phyloP scores from a whole-genome alignment of 306 rosid species.

The Sphenostylis stenocarpa region DNA sequence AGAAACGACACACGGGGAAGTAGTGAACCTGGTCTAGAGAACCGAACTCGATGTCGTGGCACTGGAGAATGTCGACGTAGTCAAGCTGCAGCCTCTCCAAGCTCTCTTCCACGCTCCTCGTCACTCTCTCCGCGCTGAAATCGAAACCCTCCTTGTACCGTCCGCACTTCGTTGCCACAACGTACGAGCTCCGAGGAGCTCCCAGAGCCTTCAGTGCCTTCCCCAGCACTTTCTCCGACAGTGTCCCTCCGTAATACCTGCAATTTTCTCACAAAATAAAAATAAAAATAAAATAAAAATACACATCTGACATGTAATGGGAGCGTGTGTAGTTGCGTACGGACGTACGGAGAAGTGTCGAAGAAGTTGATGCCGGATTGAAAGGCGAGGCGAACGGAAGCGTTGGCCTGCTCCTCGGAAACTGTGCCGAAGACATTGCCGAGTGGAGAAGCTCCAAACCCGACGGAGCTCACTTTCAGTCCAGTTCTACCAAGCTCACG shows the following conservation, averaged over 20 bases:
- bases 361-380: slow-evolving; percentile 85
- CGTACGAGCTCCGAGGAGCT: slow-evolving; percentile 69
- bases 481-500: slow-evolving; percentile 85
- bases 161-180: slow-evolving; percentile 91
- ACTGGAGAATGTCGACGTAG: slow-evolving; percentile 85
- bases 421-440: slow-evolving; percentile 86
- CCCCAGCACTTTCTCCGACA: slow-evolving; percentile 86
- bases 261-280: not conserved
- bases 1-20: not conserved
- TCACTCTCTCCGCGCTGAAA: slow-evolving; percentile 87
- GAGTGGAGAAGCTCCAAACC: slow-evolving; percentile 96
- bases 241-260: slow-evolving; percentile 82
- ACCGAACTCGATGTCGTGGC: slow-evolving; percentile 95
- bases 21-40: slow-evolving; percentile 67
- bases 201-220: slow-evolving; percentile 69
- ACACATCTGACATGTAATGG: too few relatives aligned
- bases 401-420: slow-evolving; percentile 65
- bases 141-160: slow-evolving; percentile 80
- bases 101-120: slow-evolving; percentile 86
- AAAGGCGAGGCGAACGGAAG: slow-evolving; percentile 73
- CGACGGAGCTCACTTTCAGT: slow-evolving; percentile 69
- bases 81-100: slow-evolving; percentile 85
- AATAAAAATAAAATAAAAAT: too few relatives aligned
- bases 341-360: slow-evolving; percentile 97
- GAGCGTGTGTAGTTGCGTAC: not conserved